Base-by-base conservation (phyloP, 805 yeast species). In the Starmerella geochares region DNA sequence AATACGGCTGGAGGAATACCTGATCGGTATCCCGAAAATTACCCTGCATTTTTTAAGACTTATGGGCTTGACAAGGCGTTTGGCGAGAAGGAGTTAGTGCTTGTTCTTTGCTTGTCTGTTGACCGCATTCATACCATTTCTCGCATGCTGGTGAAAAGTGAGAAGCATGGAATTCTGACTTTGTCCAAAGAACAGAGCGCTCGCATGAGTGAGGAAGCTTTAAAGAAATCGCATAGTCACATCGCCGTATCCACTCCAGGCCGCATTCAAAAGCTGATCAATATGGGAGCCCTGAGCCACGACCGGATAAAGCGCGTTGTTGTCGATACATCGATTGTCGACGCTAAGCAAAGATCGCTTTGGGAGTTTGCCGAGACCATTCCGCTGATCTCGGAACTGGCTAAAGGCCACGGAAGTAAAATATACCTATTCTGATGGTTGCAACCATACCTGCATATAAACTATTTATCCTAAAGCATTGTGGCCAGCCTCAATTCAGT, bases 81-180 rank as follows among this genome's bases (percentile, higher is more conserved):
- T 17, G 25, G 14, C 16, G 40, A 33, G 9, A 21, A 35, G 2
- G 73, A 74, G 48, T 68, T 74, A 66, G 62, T 78, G 55, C 65
- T 81, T 14, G 65, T 81, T 1, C 59, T 82, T 14, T 74, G 88
- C 0, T 75, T 83, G 71, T 85, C 95, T 0, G 92, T 95, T 10
- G 69, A 86, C 21, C 74, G 96, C 57, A 92, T 86, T 1, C 90
- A 96, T 60, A 96, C 88, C 59, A 73, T 86, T 2, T 81, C 76
- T 61, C 75, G 95, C 56, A 78, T 83, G 1, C 60, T 76, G 65
- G 54, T 60, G 23, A 48, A 71, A 66, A 62, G 72, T 59, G 49
- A 69, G 35, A 73, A 35, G 14, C 50, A 77, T 10, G 76, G 80
- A 0, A 76, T 86, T 3, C 58, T 84, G 43, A 86, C 85, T 63